A percentile compares a stretch with the other conserved stretches of the same genome.
phyloP scores from a whole-genome alignment of 768 basidiomycete genomes.

The Russula olivacea region DNA sequence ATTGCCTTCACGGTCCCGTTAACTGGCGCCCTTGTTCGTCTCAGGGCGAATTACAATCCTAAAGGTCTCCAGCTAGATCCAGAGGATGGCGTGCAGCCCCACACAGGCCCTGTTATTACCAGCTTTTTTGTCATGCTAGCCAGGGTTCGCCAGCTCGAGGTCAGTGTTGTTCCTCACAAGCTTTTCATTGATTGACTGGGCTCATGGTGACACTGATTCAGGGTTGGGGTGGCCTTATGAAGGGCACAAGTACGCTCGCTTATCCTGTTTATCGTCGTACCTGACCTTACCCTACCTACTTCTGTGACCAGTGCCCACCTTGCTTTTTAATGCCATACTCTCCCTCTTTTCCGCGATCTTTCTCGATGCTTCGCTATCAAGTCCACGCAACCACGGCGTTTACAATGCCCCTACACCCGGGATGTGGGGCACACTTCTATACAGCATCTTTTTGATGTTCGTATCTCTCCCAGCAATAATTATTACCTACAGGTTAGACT shows the following conservation, averaged over 20 bases:
- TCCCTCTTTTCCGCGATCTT: slow-evolving; percentile 53
- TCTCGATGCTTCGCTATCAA: slow-evolving; percentile 43
- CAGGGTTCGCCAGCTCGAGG: slow-evolving; percentile 70
- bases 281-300: slow-evolving; percentile 30
- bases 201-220: slow-evolving; percentile 27
- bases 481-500: slow-evolving; percentile 66
- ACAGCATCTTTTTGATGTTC: slow-evolving; percentile 59
- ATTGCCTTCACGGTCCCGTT: slow-evolving; percentile 49
- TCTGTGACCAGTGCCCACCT: slow-evolving; percentile 40
- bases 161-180: slow-evolving; percentile 29
- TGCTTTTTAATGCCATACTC: slow-evolving; percentile 47
- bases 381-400: slow-evolving; percentile 51
- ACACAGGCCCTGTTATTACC: slow-evolving; percentile 67
- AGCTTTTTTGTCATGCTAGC: slow-evolving; percentile 69
- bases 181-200: neutral
- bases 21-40: slow-evolving; percentile 61
- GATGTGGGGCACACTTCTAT: slow-evolving; percentile 55
- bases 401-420: slow-evolving; percentile 61
- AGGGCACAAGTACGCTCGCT: slow-evolving; percentile 52
- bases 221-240: slow-evolving; percentile 74
- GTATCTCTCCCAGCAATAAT: slow-evolving; percentile 64
- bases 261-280: neutral
- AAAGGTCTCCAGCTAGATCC: slow-evolving; percentile 75
- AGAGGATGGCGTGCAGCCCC: slow-evolving; percentile 68
- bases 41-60: slow-evolving; percentile 82